phyloP scores from a whole-genome alignment of 2,329 filamentous ascomycete genomes.

The Cytospora chrysosperma region DNA sequence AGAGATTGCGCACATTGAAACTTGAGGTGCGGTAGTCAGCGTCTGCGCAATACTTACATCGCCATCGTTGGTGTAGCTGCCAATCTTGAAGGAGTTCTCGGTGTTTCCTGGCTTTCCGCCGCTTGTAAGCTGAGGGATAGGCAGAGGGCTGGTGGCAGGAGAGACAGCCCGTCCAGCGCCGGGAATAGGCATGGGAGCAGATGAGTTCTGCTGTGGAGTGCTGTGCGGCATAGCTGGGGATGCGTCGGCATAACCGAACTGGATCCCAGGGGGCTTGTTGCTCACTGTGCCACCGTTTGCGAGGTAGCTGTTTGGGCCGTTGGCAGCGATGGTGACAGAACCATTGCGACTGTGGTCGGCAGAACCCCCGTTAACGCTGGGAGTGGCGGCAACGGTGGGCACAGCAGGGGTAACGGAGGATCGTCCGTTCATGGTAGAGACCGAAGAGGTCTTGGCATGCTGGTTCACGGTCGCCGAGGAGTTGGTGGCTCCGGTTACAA shows the following conservation, averaged over 20 bases:
- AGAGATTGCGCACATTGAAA: conserved; percentile 24
- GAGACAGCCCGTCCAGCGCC: conserved; percentile 72
- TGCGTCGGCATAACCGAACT: conserved; percentile 73
- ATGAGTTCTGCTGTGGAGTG: conserved; percentile 57
- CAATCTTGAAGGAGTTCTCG: conserved; percentile 66
- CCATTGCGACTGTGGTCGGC: conserved; percentile 79
- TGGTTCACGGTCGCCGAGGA: conserved; percentile 53
- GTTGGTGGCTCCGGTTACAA: conserved; percentile 59
- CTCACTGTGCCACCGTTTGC: conserved; percentile 70
- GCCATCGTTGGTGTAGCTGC: conserved; percentile 77
- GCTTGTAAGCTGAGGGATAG: conserved; percentile 82
- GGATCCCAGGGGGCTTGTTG: conserved; percentile 59
- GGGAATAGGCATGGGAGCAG: conserved; percentile 63
- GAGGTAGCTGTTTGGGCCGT: conserved; percentile 71
- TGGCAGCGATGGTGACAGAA: conserved; percentile 88
- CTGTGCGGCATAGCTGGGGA: conserved; percentile 67
- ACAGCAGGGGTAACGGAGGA: conserved; percentile 67
- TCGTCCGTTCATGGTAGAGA: conserved; percentile 84
- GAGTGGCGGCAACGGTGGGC: conserved; percentile 62
- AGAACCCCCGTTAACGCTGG: conserved; percentile 66
- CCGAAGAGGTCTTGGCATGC: conserved; percentile 64
- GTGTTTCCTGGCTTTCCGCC: conserved; percentile 70
- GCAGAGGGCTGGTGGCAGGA: conserved; percentile 84
- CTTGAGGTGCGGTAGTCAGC: not conserved
- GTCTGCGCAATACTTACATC: conserved; percentile 60